Evolutionary conservation across 139 green algal genomes (phyloP).

Genomic region (Volvox africanus): DNA sequence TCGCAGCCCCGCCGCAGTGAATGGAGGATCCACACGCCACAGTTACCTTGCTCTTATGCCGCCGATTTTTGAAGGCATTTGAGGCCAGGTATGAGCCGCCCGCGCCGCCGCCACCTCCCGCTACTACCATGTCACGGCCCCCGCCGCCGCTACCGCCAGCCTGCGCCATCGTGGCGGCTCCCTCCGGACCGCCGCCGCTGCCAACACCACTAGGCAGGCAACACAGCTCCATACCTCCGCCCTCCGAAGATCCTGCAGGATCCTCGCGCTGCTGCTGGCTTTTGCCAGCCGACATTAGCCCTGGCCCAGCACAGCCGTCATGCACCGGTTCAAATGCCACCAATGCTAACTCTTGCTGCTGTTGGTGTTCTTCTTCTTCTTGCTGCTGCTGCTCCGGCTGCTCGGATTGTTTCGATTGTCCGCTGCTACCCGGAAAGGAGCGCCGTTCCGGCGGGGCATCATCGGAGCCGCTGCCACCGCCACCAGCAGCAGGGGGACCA

Average conservation of each 20-base stretch:
- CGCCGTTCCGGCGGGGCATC: not conserved
- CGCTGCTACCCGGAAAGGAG: not conserved
- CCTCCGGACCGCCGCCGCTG: not conserved
- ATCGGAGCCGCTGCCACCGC: not conserved
- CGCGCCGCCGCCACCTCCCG: not conserved
- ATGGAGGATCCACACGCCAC: not conserved
- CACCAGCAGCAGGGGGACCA: no score
- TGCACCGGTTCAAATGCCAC: no score
- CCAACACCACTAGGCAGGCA: not conserved
- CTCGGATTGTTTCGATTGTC: not conserved
- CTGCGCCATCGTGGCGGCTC: not conserved
- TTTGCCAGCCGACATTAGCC: no score
- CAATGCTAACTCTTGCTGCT: no score
- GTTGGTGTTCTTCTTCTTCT: not conserved
- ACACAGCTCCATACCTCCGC: not conserved
- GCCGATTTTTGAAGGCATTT: constrained; percentile 50
- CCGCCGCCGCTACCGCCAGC: not conserved
- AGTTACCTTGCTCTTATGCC: constrained; percentile 64
- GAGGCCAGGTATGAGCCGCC: constrained; percentile 29
- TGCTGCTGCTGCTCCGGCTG: not conserved
- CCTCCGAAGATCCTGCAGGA: not conserved
- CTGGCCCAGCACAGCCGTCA: no score
- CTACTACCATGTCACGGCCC: not conserved
- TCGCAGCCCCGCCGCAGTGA: not conserved
- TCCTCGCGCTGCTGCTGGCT: constrained; percentile 17